Evolutionary conservation across 2,329 filamentous ascomycete species (phyloP), one percentile per base, ranked within the genome.

Genomic region (Fusarium sterilihyphosum): DNA sequence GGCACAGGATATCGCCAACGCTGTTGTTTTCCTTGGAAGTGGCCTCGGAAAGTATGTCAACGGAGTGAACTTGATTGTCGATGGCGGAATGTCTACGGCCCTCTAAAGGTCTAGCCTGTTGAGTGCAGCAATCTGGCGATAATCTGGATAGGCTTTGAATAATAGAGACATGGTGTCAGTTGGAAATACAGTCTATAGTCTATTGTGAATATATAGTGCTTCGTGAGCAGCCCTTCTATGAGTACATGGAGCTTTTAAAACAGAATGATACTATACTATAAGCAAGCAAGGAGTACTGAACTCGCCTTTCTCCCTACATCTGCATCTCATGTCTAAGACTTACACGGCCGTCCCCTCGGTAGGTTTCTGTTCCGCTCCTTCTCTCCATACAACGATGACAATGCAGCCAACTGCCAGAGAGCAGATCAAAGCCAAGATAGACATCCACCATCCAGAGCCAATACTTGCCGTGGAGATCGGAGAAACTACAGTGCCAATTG

Each of bases 21-120:
- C 76, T 0, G 76, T 73, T 2, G 22, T 80, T 2, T 80, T 79
- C 18, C 29, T 80, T 7, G 74, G 73, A 1, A 79, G 78, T 7
- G 35, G 24, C 1, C 71, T 80, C 2, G 71, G 77, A 2, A 73
- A 59, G 29, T 80, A 71, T 24, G 71, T 75, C 7, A 67, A 57
- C 0, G 78, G 78, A 24, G 41, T 68, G 0, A 78, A 68, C n/a
- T 16, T 80, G 18, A 4, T 77, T 14, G 47, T 80, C 3, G 78
- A 80, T 61, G 78, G 78, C 4, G 73, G 63, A 17, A 62, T 75
- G 47, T 67, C 70, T 4, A 63, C 49, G 18, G 5, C 31, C 0
- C 31, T 75, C 1, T 73, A 14, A 37, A 8, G 7, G 1, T 11
- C 7, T 11, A 20, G 6, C 8, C 22, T 29, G 16, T 12, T 17